A percentile compares a stretch with the other conserved stretches of the same genome.
phyloP scores from a whole-genome alignment of 2,329 filamentous ascomycete species.

The Graphiopsis chlorocephala region DNA sequence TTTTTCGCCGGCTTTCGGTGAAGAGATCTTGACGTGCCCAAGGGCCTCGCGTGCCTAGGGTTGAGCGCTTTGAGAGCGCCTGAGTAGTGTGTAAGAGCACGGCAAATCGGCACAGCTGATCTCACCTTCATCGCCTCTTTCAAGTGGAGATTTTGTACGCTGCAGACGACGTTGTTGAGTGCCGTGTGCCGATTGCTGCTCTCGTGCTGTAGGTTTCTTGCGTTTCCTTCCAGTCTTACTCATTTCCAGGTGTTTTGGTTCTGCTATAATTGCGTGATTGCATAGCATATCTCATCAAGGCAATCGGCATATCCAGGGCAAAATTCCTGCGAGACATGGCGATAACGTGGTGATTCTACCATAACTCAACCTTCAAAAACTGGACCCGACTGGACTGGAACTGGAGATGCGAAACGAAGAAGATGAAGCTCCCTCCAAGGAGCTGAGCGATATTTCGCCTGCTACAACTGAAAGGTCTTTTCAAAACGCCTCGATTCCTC shows the following conservation, averaged over 20 bases:
- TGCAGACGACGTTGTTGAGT: slow-evolving; percentile 2
- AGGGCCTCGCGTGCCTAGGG: neutral
- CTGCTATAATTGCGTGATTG: neutral
- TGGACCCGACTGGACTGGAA: too few relatives aligned
- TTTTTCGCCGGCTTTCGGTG: slow-evolving; percentile 14
- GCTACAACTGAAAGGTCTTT: slow-evolving; percentile 1
- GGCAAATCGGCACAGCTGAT: slow-evolving; percentile 13
- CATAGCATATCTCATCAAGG: neutral
- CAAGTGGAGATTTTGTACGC: slow-evolving; percentile 5
- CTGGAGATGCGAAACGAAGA: neutral
- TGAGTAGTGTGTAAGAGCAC: neutral
- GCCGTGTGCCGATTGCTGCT: slow-evolving; percentile 5
- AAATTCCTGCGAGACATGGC: neutral
- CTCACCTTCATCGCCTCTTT: neutral
- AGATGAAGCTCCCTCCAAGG: neutral
- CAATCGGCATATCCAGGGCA: neutral
- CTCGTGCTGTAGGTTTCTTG: slow-evolving; percentile 4
- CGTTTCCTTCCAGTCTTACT: neutral
- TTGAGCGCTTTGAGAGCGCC: neutral
- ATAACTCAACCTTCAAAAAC: neutral
- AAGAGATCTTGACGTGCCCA: slow-evolving; percentile 4
- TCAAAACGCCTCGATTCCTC: neutral
- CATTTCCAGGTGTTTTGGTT: neutral
- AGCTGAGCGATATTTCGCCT: neutral
- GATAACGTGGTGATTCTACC: neutral